These are phyloP conservation scores for Salvia splendens DNA, from an alignment of 257 asterid species.

Conservation along the genomic window DNA sequence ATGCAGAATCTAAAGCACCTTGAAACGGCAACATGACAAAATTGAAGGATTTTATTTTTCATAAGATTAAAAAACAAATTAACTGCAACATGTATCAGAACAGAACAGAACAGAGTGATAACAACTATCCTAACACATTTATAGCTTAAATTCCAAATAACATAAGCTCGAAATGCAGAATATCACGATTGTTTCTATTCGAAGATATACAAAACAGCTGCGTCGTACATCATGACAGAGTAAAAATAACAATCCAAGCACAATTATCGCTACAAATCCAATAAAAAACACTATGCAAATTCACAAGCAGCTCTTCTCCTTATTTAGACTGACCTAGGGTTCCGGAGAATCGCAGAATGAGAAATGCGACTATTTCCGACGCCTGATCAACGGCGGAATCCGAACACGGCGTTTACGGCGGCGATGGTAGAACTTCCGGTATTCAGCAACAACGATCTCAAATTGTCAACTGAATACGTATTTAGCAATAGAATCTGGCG, in stretches of 20 bases:
- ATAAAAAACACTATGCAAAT: conserved; percentile 2
- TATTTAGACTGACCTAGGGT: conserved; percentile 53
- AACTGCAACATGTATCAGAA: conserved; percentile 2
- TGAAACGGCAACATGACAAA: conserved; percentile 6
- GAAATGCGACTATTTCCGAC: neutral
- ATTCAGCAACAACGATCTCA: conserved; percentile 46
- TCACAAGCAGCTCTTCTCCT: conserved; percentile 5
- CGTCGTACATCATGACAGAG: neutral
- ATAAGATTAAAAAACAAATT: neutral
- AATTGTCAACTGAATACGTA: conserved; percentile 27
- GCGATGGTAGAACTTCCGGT: conserved; percentile 28
- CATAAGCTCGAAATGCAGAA: conserved; percentile 25
- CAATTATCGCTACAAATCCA: neutral
- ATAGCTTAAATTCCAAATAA: neutral
- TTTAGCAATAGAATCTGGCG: conserved; percentile 24
- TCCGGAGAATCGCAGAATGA: conserved; percentile 29
- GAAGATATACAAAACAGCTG: no score
- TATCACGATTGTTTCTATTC: neutral
- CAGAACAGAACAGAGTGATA: conserved; percentile 12
- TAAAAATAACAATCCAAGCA: neutral
- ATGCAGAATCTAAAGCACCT: conserved; percentile 9
- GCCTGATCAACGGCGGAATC: conserved; percentile 26
- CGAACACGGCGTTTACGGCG: conserved; percentile 29
- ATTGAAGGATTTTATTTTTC: neutral
- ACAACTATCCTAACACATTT: neutral